Evolutionary conservation across 192 early-diverging fungal genomes (phyloP), one percentile per base, ranked within the genome.

Genomic region (Backusella sp.): DNA sequence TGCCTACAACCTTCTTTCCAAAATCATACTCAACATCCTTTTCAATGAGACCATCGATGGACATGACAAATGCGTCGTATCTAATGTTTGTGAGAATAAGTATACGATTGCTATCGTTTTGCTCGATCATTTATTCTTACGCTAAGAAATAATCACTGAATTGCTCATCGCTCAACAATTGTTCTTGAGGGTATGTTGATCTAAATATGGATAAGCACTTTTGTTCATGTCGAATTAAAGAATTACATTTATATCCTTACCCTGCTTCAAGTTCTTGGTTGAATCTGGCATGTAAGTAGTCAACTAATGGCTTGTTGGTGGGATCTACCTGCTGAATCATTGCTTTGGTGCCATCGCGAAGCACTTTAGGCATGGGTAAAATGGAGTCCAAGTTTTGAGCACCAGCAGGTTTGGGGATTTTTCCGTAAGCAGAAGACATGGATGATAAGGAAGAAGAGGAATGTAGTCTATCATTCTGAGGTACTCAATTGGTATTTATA

Each of bases 171-270:
- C 76, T 74, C 53, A 90, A 62, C 17, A 30, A 15, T 53, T 79
- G 75, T 79, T 92, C 91, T 72, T 92, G 89, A 19, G 93, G 92
- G 69, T 94, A 94, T 15, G 91, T 92, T 49, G 88, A 88, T 73
- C 79, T 80, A 77, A 19, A 73, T 23, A 42, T 23, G 21, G 35
- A 23, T 26, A 73, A 78, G 34, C 9, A 12, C 17, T 28, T 23
- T 68, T 62, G 26, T 26, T 14, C 4, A 19, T 67, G 26, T 34
- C 59, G 62, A 70, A 67, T n/a, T 1, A 67, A 75, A 30, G n/a
- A 36, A 15, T 46, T 9, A 14, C 15, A 35, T 1, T 7, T 23
- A 3, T 32, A 32, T 32, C 32, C 42, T 70, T 59, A 80, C 15
- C 93, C 93, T n/a, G 76, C 76, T 32, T 84, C 82, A 32, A 94